phyloP scores from a whole-genome alignment of 1,284 basidiomycete genomes.

The Trichosporon coremiiforme region DNA sequence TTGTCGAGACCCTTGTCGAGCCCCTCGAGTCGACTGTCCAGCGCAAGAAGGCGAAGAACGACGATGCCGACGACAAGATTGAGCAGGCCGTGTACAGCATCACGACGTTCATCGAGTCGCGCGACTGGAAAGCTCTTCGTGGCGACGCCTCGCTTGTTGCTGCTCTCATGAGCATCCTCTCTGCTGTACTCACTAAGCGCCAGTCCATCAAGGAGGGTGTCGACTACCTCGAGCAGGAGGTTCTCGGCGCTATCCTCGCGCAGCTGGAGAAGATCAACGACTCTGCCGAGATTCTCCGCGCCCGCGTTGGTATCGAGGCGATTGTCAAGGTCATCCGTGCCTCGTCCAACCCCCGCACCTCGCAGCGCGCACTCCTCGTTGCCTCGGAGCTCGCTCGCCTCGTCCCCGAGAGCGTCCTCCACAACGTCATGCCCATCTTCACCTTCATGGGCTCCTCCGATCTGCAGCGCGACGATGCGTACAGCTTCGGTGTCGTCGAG shows the following conservation, averaged over 20 bases:
- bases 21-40: constrained; percentile 42
- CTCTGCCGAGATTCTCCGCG: constrained; percentile 46
- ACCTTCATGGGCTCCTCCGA: constrained; percentile 98
- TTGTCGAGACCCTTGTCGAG: constrained; percentile 37
- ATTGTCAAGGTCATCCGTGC: constrained; percentile 84
- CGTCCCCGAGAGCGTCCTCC: constrained; percentile 85
- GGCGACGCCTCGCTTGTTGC: constrained; percentile 73
- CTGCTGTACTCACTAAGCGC: constrained; percentile 64
- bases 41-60: constrained; percentile 42
- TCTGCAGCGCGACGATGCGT: constrained; percentile 92
- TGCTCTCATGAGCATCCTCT: constrained; percentile 72
- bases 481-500: constrained; percentile 92
- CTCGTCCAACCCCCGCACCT: constrained; percentile 88
- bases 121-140: constrained; percentile 66
- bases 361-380: constrained; percentile 88
- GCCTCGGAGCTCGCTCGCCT: constrained; percentile 81
- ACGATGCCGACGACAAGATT: constrained; percentile 34
- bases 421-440: constrained; percentile 97
- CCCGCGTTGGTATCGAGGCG: constrained; percentile 66
- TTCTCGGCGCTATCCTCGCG: constrained; percentile 78
- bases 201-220: constrained; percentile 61
- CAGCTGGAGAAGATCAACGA: constrained; percentile 64
- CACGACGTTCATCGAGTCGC: constrained; percentile 69
- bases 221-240: constrained; percentile 79
- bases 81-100: constrained; percentile 61